Conservation (phyloP, 805 yeast genomes). For the Candida yuanshanica region DNA sequence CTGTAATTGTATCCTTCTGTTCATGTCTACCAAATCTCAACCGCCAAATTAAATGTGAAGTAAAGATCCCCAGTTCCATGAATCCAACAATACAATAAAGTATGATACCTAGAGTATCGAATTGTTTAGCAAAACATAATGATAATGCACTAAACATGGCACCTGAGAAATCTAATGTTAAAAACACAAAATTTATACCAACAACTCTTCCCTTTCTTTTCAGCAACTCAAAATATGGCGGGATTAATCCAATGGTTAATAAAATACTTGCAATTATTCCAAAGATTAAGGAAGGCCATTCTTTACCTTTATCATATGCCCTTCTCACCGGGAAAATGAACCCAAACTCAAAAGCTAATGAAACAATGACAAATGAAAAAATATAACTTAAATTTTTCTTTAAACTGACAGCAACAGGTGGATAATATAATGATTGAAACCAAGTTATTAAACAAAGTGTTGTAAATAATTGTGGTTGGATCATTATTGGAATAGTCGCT, state of each 20-base stretch:
- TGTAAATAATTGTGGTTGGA: conserved; percentile 86
- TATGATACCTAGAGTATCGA: conserved; percentile 77
- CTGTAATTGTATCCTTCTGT: too few species aligned
- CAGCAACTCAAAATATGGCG: conserved; percentile 82
- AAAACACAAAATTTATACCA: conserved; percentile 81
- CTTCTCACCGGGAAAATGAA: conserved; percentile 66
- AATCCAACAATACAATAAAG: conserved; percentile 69
- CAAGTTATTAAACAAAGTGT: conserved; percentile 62
- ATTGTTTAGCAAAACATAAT: conserved; percentile 53
- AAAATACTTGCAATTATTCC: conserved; percentile 77
- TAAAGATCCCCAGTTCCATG: conserved; percentile 72
- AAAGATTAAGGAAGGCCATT: conserved; percentile 76
- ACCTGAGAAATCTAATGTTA: conserved; percentile 72
- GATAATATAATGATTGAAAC: conserved; percentile 65
- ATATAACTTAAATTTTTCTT: conserved; percentile 33
- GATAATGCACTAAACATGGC: conserved; percentile 73
- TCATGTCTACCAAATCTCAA: conserved; percentile 32
- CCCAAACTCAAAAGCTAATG: conserved; percentile 63
- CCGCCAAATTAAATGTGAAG: conserved; percentile 68
- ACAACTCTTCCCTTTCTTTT: conserved; percentile 80
- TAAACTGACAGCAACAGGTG: conserved; percentile 47
- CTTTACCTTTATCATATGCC: conserved; percentile 40
- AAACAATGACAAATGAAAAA: conserved; percentile 33
- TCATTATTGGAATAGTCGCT: conserved; percentile 69
- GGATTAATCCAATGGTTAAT: conserved; percentile 72